Percentiles rank a stretch among this genome's conserved stretches.
Conservation (phyloP, 305 asterid species). For the Petunia hybrid region DNA sequence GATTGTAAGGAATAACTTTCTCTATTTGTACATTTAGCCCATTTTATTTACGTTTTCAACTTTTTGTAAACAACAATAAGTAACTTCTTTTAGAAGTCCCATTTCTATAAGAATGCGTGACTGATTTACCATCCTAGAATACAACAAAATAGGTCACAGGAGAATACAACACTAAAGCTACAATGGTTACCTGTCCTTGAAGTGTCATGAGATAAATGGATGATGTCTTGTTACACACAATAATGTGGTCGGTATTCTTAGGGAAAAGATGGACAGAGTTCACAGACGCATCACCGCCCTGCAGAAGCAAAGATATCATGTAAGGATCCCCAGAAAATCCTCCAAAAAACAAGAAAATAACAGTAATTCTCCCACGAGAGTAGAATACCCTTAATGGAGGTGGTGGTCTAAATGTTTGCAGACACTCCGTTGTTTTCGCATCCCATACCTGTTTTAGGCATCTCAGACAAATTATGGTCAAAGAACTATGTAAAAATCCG, state of each 20-base stretch:
- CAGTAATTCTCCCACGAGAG: conserved; percentile 29
- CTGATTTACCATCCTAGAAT: not conserved
- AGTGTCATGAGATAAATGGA: conserved; percentile 95
- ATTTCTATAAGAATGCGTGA: not conserved
- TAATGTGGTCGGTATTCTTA: conserved; percentile 72
- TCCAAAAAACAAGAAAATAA: not conserved
- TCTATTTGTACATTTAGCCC: not conserved
- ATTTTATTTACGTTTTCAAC: not conserved
- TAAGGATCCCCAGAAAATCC: not conserved
- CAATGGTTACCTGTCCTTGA: conserved; percentile 87
- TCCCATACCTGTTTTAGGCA: conserved; percentile 85
- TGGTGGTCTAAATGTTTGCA: conserved; percentile 97
- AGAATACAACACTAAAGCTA: conserved; percentile 21
- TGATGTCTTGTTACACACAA: conserved; percentile 90
- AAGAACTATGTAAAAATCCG: not conserved
- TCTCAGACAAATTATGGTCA: conserved; percentile 28
- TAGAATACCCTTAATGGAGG: conserved; percentile 91
- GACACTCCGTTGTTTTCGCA: conserved; percentile 85
- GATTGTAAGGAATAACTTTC: too few species aligned
- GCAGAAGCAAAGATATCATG: conserved; percentile 15
- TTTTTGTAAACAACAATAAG: too few species aligned
- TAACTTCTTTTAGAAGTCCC: not conserved
- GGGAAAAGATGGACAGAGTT: not conserved
- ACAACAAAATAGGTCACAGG: not conserved
- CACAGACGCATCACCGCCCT: conserved; percentile 13